These are phyloP conservation scores for Pichia heedii DNA, from an alignment of 805 yeast genomes.

Conservation along the genomic window DNA sequence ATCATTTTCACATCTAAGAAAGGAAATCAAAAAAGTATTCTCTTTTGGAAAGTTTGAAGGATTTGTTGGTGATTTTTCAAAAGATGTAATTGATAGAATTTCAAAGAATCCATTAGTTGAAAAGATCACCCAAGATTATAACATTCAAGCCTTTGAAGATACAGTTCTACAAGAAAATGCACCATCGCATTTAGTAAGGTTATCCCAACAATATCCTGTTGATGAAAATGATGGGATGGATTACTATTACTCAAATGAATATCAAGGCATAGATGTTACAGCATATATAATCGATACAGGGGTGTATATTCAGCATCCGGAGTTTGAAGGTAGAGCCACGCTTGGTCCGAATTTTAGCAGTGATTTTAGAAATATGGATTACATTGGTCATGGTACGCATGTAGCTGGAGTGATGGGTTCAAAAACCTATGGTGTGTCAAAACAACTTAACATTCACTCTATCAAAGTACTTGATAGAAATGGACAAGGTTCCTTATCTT, in stretches of 20 bases:
- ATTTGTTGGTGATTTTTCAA: slow-evolving; percentile 53
- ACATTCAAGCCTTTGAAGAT: slow-evolving; percentile 45
- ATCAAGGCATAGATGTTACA: slow-evolving; percentile 50
- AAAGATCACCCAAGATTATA: slow-evolving; percentile 59
- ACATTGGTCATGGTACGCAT: slow-evolving; percentile 88
- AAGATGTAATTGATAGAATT: slow-evolving; percentile 38
- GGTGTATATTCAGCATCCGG: slow-evolving; percentile 49
- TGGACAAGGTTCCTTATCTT: slow-evolving; percentile 66
- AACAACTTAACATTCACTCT: slow-evolving; percentile 53
- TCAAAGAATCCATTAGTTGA: slow-evolving; percentile 53
- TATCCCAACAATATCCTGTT: slow-evolving; percentile 40
- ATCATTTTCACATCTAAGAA: slow-evolving; percentile 34
- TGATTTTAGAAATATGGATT: slow-evolving; percentile 52
- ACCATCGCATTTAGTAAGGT: slow-evolving; percentile 47
- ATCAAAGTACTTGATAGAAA: slow-evolving; percentile 60
- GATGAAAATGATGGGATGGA: slow-evolving; percentile 22
- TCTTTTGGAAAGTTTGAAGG: slow-evolving; percentile 68
- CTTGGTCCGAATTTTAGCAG: slow-evolving; percentile 55
- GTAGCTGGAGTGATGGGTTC: slow-evolving; percentile 88
- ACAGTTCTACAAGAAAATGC: slow-evolving; percentile 31
- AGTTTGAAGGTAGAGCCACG: slow-evolving; percentile 52
- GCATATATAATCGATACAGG: slow-evolving; percentile 87
- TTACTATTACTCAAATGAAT: slow-evolving; percentile 39
- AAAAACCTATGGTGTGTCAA: slow-evolving; percentile 73
- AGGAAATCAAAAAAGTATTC: slow-evolving; percentile 41